Conservation (phyloP, 2,329 filamentous ascomycete genomes). For the Diplodia intermedia region DNA sequence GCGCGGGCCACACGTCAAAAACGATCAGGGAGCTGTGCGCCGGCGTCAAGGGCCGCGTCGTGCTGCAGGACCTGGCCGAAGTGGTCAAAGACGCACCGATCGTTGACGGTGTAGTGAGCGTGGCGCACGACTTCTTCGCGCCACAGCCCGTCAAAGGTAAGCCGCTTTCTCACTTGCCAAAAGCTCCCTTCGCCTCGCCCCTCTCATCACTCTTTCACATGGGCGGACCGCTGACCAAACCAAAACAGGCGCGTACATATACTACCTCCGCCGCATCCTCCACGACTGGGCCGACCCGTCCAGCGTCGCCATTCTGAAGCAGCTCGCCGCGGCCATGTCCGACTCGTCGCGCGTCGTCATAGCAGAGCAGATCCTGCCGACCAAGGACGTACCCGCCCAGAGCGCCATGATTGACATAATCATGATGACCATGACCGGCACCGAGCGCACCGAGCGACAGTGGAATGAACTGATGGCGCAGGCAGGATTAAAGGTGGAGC, state of each 20-base stretch:
- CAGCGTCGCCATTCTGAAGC: conserved; percentile 44
- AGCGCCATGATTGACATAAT: conserved; percentile 46
- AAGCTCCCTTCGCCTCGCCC: too few relatives aligned
- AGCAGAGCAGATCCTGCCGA: conserved; percentile 47
- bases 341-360: conserved; percentile 47
- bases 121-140: conserved; percentile 42
- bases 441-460: conserved; percentile 34
- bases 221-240: not conserved
- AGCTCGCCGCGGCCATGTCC: conserved; percentile 44
- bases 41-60: conserved; percentile 44
- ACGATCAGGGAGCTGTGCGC: conserved; percentile 45
- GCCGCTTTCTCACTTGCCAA: not conserved
- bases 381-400: conserved; percentile 41
- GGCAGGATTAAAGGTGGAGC: conserved; percentile 35
- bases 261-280: conserved; percentile 50
- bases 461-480: conserved; percentile 34
- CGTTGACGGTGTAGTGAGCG: conserved; percentile 42
- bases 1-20: conserved; percentile 48
- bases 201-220: too few relatives aligned
- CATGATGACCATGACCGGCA: conserved; percentile 47
- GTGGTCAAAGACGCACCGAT: conserved; percentile 39
- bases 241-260: conserved; percentile 42
- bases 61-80: conserved; percentile 52
- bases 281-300: conserved; percentile 49
- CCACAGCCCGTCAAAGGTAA: conserved; percentile 42